Evolutionary conservation across 2,329 filamentous ascomycete species (phyloP).

Genomic region (Colletotrichum tropicicola): DNA sequence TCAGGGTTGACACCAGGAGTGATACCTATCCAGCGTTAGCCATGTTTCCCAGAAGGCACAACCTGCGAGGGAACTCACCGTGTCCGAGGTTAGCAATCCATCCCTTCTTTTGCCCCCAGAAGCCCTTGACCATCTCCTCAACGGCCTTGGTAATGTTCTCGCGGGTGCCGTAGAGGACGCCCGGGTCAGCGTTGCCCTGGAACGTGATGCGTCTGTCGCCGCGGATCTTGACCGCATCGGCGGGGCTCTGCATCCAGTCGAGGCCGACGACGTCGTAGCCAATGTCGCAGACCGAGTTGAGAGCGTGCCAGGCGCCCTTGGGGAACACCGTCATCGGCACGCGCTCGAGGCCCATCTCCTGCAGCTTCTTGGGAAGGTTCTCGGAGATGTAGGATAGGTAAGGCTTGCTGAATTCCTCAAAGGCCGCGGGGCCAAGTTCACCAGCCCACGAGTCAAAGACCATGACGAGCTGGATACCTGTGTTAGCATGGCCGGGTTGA

Average conservation of each 20-base stretch:
- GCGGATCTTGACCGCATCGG: constrained; percentile 82
- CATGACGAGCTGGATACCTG: constrained; percentile 74
- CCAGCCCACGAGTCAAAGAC: constrained; percentile 99
- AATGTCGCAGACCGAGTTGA: constrained; percentile 86
- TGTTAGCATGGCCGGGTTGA: background rate
- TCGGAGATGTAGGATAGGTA: constrained; percentile 86
- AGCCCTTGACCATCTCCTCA: constrained; percentile 87
- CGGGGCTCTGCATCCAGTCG: constrained; percentile 93
- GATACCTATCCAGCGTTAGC: constrained; percentile 67
- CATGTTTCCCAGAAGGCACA: background rate
- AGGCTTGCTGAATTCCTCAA: constrained; percentile 86
- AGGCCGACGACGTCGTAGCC: constrained; percentile 95
- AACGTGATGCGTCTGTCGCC: constrained; percentile 78
- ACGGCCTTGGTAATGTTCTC: constrained; percentile 85
- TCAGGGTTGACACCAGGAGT: constrained; percentile 96
- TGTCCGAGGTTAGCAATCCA: constrained; percentile 99
- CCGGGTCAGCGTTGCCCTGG: constrained; percentile 96
- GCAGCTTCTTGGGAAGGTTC: constrained; percentile 78
- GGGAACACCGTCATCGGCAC: constrained; percentile 99
- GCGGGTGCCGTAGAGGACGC: constrained; percentile 86
- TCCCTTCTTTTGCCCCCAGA: constrained; percentile 83
- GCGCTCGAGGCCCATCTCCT: constrained; percentile 76
- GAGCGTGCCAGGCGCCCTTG: constrained; percentile 95
- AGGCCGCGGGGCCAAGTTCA: constrained; percentile 85
- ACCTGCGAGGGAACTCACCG: constrained; percentile 63